Base-by-base conservation (phyloP, 768 basidiomycete genomes). In the Termitomyces sp. region DNA sequence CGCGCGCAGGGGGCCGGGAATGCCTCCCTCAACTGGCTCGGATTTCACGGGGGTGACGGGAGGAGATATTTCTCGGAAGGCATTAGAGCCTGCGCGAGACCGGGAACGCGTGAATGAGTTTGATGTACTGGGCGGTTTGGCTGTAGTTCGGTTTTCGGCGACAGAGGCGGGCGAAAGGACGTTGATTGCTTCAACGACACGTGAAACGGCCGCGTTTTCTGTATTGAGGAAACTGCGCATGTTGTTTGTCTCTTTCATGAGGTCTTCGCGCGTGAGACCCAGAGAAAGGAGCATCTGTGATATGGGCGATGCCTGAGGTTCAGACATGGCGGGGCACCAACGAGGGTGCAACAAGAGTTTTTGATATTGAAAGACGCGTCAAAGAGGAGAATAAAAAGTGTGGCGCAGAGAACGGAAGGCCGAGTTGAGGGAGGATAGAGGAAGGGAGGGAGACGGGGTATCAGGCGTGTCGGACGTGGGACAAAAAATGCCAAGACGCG, bases 141-240 rank as follows among this genome's bases (percentile, higher is more conserved):
- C 74, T 30, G 65, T 67, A 56, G 67, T 68, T 62, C 63, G 71
- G 53, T 66, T 67, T 63, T 72, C 76, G 54, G 67, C 66, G 61
- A 61, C 71, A 63, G 67, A 73, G 59, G 70, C 71, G 62, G 73
- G 57, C 60, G 67, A 67, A 59, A 67, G 65, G 65, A 71, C 57
- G 51, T 58, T 65, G 63, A 73, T 72, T 61, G 68, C 69, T 57
- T 72, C 72, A 63, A 74, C 60, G 66, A 75, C 76, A 72, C 79
- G 78, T 70, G 78, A 70, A 71, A 79, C 69, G 56, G 69, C 68
- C 53, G 72, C 67, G 65, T 74, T 74, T 66, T 84, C 79, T 32
- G 82, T 71, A 35, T 82, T 85, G 63, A 90, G 77, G 74, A 89
- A 90, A 63, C 84, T 83, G 53, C 88, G 86, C 89, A 92, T 91